Evolutionary conservation across 345 rosid species (phyloP).

Genomic region (Citrus glauca): DNA sequence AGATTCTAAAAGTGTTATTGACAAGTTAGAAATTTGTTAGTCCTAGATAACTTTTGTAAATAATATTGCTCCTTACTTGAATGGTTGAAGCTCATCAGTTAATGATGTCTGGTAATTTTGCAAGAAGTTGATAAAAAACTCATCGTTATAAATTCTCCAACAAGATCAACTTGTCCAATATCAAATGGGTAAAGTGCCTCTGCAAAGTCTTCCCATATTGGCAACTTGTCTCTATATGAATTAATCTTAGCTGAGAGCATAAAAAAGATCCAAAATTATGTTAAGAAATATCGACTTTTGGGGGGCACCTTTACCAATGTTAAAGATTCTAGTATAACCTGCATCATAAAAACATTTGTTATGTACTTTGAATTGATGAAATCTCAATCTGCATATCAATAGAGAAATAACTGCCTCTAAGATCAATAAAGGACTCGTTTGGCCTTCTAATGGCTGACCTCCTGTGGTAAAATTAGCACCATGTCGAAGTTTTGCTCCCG

Average conservation of each 20-base stretch:
- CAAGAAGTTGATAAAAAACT: slow-evolving; percentile 57
- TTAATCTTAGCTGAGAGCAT: slow-evolving; percentile 36
- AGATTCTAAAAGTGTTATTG: slow-evolving; percentile 30
- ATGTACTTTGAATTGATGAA: slow-evolving; percentile 62
- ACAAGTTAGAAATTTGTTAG: background rate
- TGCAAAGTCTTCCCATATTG: slow-evolving; percentile 64
- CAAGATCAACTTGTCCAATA: slow-evolving; percentile 92
- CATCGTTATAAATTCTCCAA: slow-evolving; percentile 69
- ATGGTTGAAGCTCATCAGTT: slow-evolving; percentile 71
- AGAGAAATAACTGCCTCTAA: slow-evolving; percentile 80
- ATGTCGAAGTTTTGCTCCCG: slow-evolving; percentile 70
- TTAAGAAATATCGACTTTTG: background rate
- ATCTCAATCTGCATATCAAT: slow-evolving; percentile 80
- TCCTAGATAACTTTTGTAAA: background rate
- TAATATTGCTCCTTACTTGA: slow-evolving; percentile 40
- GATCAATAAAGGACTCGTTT: slow-evolving; percentile 71
- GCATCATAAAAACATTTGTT: slow-evolving; percentile 40
- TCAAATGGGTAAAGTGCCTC: slow-evolving; percentile 86
- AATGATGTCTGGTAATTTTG: slow-evolving; percentile 63
- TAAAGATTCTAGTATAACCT: too few relatives aligned
- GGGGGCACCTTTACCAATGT: too few relatives aligned
- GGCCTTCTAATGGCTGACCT: slow-evolving; percentile 76
- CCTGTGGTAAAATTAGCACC: slow-evolving; percentile 92
- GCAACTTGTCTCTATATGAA: slow-evolving; percentile 56
- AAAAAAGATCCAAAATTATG: background rate